Evolutionary conservation across 768 basidiomycete species (phyloP), one percentile per base, ranked within the genome.

Genomic region (Panaeolus papilionaceus): DNA sequence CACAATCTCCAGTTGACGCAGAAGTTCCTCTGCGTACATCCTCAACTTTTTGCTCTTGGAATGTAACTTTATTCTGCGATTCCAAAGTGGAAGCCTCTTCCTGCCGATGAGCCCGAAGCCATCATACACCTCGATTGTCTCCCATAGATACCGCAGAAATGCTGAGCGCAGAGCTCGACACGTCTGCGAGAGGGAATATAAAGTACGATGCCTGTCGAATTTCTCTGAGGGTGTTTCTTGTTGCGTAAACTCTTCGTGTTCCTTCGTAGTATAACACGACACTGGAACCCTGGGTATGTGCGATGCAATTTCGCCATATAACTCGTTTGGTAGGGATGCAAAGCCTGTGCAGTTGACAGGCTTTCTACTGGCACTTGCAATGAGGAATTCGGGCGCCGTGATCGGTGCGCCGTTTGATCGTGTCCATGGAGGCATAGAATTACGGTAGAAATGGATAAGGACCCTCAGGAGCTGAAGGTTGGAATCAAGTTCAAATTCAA

Each of bases 1-100:
- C 23, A 65, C 64, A 3, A 61, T 26, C 10, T 65, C 47, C 23
- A 66, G 33, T 18, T 66, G 66, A 26, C 61, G 61, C 33, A 66
- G 7, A 33, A 66, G 66, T n/a, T 66, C 66, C 33, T 62, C 40
- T 18, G 61, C 44, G 26, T 26, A 51, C 12, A 6, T 2, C 38
- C n/a, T 62, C 10, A 58, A 16, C 26, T 58, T 37, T 3, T 18
- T 1, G 16, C 14, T 33, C 14, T 33, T 12, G 54, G 4, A 9
- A 2, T 12, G 7, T 12, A 58, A n/a, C 12, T 1, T 18, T 6
- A 9, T 62, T 38, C 37, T 37, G 14, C 16, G 38, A 23, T 16
- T 1, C 18, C 12, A 37, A 10, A 38, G 38, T 10, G 11, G 10
- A 6, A 58, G 38, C 18, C 18, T 61, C 4, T n/a, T 38, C 12